Conservation (phyloP, 1,139 yeast species). For the Barnettozyma hawaiiensis region DNA sequence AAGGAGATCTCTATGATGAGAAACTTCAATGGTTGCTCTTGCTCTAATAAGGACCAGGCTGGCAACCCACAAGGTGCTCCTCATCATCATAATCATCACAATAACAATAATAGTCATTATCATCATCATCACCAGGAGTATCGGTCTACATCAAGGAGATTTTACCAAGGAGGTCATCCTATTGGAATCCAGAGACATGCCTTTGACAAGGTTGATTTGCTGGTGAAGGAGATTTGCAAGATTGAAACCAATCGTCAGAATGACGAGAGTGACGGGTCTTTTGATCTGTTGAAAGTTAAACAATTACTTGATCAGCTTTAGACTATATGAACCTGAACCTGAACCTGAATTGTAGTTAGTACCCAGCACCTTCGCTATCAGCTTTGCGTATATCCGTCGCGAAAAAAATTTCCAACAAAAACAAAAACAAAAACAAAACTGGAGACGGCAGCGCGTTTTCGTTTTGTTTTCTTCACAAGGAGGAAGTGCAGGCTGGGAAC, state of each 20-base stretch:
- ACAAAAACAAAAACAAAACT: too few species aligned
- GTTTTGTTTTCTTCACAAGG: too few species aligned
- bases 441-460: too few species aligned
- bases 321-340: too few species aligned
- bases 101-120: too few species aligned
- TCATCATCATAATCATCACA: conserved; percentile 2
- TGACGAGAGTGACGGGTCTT: not conserved
- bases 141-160: not conserved
- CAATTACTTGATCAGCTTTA: not conserved
- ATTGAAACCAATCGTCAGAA: conserved; percentile 2
- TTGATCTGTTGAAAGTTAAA: conserved; percentile 2
- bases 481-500: too few species aligned
- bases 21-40: not conserved
- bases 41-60: not conserved
- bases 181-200: not conserved
- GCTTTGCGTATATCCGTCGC: too few species aligned
- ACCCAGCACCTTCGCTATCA: too few species aligned
- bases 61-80: not conserved
- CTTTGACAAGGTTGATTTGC: conserved; percentile 2
- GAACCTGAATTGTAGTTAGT: too few species aligned
- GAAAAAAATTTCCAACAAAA: too few species aligned
- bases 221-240: conserved; percentile 7
- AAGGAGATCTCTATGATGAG: conserved; percentile 43
- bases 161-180: conserved; percentile 7
- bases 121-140: conserved; percentile 5